A percentile compares a stretch with the other conserved stretches of the same genome.
Evolutionary conservation across 1,284 basidiomycete species (phyloP).

Genomic region (Leccinum olivaceoglutinosum): DNA sequence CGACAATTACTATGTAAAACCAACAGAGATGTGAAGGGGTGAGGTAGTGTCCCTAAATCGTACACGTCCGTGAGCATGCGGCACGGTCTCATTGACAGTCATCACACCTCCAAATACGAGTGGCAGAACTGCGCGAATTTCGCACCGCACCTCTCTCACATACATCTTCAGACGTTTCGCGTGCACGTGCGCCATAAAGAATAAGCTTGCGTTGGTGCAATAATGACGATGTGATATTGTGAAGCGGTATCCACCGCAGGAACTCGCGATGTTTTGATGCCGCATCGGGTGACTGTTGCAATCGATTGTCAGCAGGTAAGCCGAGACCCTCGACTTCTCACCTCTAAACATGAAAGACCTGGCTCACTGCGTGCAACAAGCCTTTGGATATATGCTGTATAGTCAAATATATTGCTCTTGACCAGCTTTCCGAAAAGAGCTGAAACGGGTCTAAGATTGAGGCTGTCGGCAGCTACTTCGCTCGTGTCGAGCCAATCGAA

Average conservation of each 20-base stretch:
- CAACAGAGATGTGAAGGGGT: slow-evolving; percentile 32
- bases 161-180: slow-evolving; percentile 62
- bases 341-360: slow-evolving; percentile 51
- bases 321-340: slow-evolving; percentile 22
- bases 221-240: slow-evolving; percentile 49
- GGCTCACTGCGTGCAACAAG: slow-evolving; percentile 77
- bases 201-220: slow-evolving; percentile 62
- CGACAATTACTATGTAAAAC: slow-evolving; percentile 40
- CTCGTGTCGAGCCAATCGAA: slow-evolving; percentile 84
- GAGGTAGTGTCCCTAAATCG: slow-evolving; percentile 27
- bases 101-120: slow-evolving; percentile 61
- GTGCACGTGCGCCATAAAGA: slow-evolving; percentile 59
- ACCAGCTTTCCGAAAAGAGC: slow-evolving; percentile 79
- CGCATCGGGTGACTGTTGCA: slow-evolving; percentile 15
- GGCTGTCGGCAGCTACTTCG: slow-evolving; percentile 51
- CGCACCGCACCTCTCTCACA: slow-evolving; percentile 46
- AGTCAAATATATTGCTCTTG: slow-evolving; percentile 74
- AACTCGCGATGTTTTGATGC: slow-evolving; percentile 63
- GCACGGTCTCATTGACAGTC: neutral
- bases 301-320: slow-evolving; percentile 1
- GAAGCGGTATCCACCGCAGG: slow-evolving; percentile 63
- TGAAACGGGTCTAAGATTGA: slow-evolving; percentile 60
- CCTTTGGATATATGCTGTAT: slow-evolving; percentile 79
- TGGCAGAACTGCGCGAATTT: slow-evolving; percentile 60
- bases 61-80: neutral